Evolutionary conservation across 2,329 filamentous ascomycete genomes (phyloP).

Genomic region (Zymoseptoria ardabiliae): DNA sequence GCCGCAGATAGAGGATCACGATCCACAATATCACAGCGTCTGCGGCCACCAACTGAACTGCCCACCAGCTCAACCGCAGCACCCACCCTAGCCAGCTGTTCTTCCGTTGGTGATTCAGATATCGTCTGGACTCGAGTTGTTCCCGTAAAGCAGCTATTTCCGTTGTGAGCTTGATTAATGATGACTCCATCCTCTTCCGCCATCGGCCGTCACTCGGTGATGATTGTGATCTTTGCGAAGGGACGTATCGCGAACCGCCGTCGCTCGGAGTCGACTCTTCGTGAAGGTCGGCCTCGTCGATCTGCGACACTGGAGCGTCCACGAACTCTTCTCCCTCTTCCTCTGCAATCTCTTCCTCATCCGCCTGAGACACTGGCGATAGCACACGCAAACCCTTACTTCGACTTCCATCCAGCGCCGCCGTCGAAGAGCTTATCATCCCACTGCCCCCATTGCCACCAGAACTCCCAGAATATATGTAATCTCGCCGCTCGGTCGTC

Average conservation of each 20-base stretch:
- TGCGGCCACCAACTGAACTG: constrained; percentile 64
- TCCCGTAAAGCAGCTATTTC: constrained; percentile 89
- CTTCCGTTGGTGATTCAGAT: constrained; percentile 60
- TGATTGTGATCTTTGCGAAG: constrained; percentile 7
- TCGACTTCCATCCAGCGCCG: constrained; percentile 20
- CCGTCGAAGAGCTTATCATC: constrained; percentile 19
- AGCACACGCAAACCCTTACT: constrained; percentile 48
- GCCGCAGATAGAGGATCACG: constrained; percentile 64
- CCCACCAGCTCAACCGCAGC: constrained; percentile 61
- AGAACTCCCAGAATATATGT: constrained; percentile 21
- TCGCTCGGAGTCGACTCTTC: constrained; percentile 12
- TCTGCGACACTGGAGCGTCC: constrained; percentile 42
- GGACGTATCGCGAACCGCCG: constrained; percentile 11
- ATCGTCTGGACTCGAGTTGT: constrained; percentile 71
- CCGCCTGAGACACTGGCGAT: constrained; percentile 73
- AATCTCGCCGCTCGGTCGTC: constrained; percentile 29
- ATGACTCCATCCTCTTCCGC: constrained; percentile 75
- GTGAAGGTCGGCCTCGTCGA: constrained; percentile 29
- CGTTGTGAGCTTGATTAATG: constrained; percentile 80
- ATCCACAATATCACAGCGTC: constrained; percentile 61
- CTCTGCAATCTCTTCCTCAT: constrained; percentile 32
- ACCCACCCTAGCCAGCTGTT: constrained; percentile 63
- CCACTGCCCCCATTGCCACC: constrained; percentile 16
- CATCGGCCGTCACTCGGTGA: constrained; percentile 50
- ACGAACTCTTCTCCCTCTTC: constrained; percentile 41